These are phyloP conservation scores for Tuber calosporum DNA, from an alignment of 495 filamentous ascomycete species.

Conservation along the genomic window DNA sequence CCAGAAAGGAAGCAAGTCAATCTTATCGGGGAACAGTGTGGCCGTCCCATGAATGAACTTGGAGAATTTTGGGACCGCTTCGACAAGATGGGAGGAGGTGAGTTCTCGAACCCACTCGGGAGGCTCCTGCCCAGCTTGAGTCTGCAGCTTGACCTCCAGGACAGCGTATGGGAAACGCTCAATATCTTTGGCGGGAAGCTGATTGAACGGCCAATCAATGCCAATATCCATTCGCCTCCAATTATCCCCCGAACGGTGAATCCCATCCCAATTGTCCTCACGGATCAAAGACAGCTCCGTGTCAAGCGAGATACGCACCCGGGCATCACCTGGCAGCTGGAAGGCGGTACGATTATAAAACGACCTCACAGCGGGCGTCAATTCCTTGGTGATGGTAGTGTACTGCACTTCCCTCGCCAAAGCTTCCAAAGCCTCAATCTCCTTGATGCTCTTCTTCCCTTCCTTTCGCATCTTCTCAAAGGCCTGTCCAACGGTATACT, in stretches of 20 bases:
- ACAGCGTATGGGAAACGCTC: slow-evolving; percentile 93
- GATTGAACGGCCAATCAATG: slow-evolving; percentile 88
- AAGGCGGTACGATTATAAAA: slow-evolving; percentile 99
- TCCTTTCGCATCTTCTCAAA: slow-evolving; percentile 95
- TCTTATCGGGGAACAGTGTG: slow-evolving; percentile 74
- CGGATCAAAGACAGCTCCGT: slow-evolving; percentile 90
- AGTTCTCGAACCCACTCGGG: slow-evolving; percentile 93
- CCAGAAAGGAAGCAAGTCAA: slow-evolving; percentile 92
- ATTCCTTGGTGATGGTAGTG: slow-evolving; percentile 71
- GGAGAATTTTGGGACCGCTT: slow-evolving; percentile 97
- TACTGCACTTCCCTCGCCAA: slow-evolving; percentile 91
- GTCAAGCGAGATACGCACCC: slow-evolving; percentile 93
- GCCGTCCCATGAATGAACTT: slow-evolving; percentile 98
- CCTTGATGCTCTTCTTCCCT: slow-evolving; percentile 80
- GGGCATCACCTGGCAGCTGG: slow-evolving; percentile 90
- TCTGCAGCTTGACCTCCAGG: slow-evolving; percentile 96
- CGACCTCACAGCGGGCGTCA: slow-evolving; percentile 78
- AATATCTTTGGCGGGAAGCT: slow-evolving; percentile 74
- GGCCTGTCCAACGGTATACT: slow-evolving; percentile 68
- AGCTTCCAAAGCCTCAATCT: slow-evolving; percentile 83
- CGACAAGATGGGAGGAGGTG: slow-evolving; percentile 85
- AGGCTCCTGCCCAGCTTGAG: slow-evolving; percentile 91
- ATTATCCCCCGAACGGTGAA: slow-evolving; percentile 68
- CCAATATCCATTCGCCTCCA: slow-evolving; percentile 98
- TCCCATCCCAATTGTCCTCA: slow-evolving; percentile 88